Evolutionary conservation across 2,329 filamentous ascomycete species (phyloP).

Genomic region (Rosellinia necatrix): DNA sequence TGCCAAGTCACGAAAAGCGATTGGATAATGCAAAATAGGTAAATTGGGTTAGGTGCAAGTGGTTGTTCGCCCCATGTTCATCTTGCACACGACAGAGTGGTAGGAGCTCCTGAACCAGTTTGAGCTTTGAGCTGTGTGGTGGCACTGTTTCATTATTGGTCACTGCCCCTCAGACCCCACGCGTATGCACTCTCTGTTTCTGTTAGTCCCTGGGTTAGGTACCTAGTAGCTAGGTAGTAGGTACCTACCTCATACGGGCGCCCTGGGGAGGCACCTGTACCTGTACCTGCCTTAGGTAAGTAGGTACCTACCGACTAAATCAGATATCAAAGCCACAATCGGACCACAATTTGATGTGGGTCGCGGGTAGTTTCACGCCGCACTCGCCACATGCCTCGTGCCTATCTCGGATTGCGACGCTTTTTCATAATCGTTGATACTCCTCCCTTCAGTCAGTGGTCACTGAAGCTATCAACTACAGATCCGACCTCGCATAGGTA

Average conservation of each 20-base stretch:
- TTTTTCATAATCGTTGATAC: too few relatives aligned
- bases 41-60: constrained; percentile 4
- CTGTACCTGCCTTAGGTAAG: too few relatives aligned
- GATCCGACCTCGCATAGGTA: constrained; percentile 6
- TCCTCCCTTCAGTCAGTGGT: too few relatives aligned
- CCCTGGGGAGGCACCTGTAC: too few relatives aligned
- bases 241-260: too few relatives aligned
- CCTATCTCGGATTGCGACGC: too few relatives aligned
- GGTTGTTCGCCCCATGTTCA: constrained; percentile 27
- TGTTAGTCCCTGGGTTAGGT: not conserved
- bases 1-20: not conserved
- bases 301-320: too few relatives aligned
- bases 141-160: constrained; percentile 9
- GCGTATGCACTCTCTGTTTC: not conserved
- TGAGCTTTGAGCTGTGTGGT: too few relatives aligned
- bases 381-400: too few relatives aligned
- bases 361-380: not conserved
- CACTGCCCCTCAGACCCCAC: not conserved
- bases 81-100: constrained; percentile 28
- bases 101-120: constrained; percentile 13
- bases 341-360: not conserved
- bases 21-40: not conserved
- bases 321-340: too few relatives aligned
- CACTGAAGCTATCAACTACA: not conserved
- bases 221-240: not conserved